Conservation (phyloP, 2,329 filamentous ascomycete genomes). For the Pestalotiopsis sp. region DNA sequence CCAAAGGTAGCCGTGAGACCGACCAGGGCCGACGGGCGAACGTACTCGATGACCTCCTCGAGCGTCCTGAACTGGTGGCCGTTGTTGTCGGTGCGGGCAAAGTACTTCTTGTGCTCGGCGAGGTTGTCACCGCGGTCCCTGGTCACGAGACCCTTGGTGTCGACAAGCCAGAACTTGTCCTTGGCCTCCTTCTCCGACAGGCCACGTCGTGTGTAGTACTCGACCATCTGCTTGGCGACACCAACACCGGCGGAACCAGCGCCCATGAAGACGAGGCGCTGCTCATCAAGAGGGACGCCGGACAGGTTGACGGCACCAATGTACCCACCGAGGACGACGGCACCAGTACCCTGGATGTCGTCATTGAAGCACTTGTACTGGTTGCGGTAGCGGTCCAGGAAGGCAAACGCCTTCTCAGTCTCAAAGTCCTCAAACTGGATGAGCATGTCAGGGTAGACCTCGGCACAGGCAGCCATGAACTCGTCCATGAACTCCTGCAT, state of each 20-base stretch:
- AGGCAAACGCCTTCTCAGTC: conserved; percentile 86
- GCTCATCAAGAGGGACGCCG: conserved; percentile 82
- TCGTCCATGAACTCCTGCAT: conserved; percentile 95
- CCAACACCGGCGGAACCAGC: conserved; percentile 95
- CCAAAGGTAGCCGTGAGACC: conserved; percentile 94
- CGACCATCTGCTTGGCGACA: conserved; percentile 96
- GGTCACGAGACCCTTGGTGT: conserved; percentile 95
- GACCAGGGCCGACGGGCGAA: conserved; percentile 92
- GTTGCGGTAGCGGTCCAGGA: conserved; percentile 86
- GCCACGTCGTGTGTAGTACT: conserved; percentile 93
- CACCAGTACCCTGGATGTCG: conserved; percentile 96
- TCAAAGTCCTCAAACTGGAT: conserved; percentile 98
- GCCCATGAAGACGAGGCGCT: conserved; percentile 94
- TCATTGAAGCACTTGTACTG: conserved; percentile 97
- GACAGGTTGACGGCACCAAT: conserved; percentile 81
- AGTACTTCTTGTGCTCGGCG: conserved; percentile 84
- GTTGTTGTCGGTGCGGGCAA: conserved; percentile 66
- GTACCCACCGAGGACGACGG: conserved; percentile 78
- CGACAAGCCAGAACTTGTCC: conserved; percentile 95
- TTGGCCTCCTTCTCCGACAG: conserved; percentile 85
- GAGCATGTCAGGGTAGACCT: conserved; percentile 68
- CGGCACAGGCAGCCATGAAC: conserved; percentile 89
- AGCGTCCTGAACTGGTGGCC: conserved; percentile 76
- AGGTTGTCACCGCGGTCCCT: conserved; percentile 91
- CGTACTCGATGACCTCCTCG: conserved; percentile 90